Evolutionary conservation across 306 rosid genomes (phyloP).

Genomic region (Datisca glomerata): DNA sequence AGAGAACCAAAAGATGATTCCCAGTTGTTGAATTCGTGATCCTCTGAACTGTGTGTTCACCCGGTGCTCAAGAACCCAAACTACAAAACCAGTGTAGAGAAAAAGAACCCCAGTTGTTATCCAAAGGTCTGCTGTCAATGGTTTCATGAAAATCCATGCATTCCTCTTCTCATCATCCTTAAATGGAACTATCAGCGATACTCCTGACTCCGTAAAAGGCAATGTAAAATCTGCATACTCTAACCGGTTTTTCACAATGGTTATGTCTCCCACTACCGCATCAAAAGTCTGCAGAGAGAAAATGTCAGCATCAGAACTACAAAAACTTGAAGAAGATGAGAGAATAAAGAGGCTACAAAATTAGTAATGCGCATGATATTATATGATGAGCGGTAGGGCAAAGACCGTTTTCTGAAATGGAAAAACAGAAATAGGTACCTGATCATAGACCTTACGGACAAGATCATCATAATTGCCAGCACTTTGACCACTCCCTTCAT

Average conservation of each 20-base stretch:
- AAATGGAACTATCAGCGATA: conserved; percentile 1
- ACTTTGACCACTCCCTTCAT: not conserved
- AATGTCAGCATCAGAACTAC: not conserved
- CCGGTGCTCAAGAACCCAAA: conserved; percentile 12
- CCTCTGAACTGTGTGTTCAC: conserved; percentile 4
- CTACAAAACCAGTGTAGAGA: conserved; percentile 5
- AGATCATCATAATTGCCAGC: conserved; percentile 1
- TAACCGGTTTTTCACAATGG: conserved; percentile 4
- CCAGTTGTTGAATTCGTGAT: not conserved
- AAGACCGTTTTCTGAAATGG: not conserved
- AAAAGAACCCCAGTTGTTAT: conserved; percentile 7
- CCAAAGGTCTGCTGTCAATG: conserved; percentile 12
- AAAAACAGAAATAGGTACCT: too few relatives aligned
- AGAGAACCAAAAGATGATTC: conserved; percentile 8
- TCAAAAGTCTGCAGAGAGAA: not conserved
- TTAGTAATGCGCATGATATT: too few relatives aligned
- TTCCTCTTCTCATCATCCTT: not conserved
- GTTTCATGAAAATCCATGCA: conserved; percentile 3
- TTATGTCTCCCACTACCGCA: conserved; percentile 16
- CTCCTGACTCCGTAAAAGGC: conserved; percentile 5
- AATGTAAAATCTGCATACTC: conserved; percentile 6
- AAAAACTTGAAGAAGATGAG: not conserved
- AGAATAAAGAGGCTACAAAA: too few relatives aligned
- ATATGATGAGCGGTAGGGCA: not conserved
- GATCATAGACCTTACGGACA: not conserved